A percentile compares a stretch with the other conserved stretches of the same genome.
phyloP scores from a whole-genome alignment of 2,329 filamentous ascomycete genomes.

The Fusarium coicis region DNA sequence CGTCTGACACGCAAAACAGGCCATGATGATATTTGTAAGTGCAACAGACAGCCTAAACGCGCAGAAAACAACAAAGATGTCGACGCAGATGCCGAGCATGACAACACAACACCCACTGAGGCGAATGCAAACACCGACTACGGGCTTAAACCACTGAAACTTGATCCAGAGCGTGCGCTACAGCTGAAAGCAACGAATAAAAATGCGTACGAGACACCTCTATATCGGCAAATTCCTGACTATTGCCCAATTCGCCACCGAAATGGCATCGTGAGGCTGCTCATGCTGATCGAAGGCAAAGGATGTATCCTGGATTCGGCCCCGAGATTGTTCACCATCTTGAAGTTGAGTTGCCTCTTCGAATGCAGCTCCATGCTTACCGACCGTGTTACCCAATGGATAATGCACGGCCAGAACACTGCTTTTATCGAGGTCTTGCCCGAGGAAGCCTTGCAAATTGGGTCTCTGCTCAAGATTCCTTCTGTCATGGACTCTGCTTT shows the following conservation, averaged over 20 bases:
- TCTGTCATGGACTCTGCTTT: constrained; percentile 62
- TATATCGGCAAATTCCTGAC: constrained; percentile 58
- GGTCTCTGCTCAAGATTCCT: constrained; percentile 56
- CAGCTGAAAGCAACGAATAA: constrained; percentile 38
- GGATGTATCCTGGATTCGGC: constrained; percentile 71
- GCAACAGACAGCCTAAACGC: constrained; percentile 25
- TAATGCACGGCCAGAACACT: constrained; percentile 64
- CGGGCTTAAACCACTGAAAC: not conserved
- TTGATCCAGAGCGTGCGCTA: constrained; percentile 21
- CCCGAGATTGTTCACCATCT: constrained; percentile 73
- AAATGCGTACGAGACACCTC: constrained; percentile 40
- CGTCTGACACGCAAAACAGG: constrained; percentile 39
- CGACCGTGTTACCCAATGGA: constrained; percentile 67
- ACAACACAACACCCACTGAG: not conserved
- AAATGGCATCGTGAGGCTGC: constrained; percentile 70
- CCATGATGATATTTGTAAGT: constrained; percentile 55
- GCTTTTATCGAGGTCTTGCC: constrained; percentile 72
- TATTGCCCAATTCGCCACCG: constrained; percentile 74
- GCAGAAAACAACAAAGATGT: not conserved
- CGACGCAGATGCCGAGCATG: not conserved
- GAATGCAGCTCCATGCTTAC: constrained; percentile 59
- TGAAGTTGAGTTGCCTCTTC: constrained; percentile 69
- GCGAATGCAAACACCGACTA: not conserved
- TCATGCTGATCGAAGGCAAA: constrained; percentile 67
- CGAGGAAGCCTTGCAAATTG: constrained; percentile 69